Evolutionary conservation across 75 land plant species (phyloP).

Genomic region (Azolla pinnata): DNA sequence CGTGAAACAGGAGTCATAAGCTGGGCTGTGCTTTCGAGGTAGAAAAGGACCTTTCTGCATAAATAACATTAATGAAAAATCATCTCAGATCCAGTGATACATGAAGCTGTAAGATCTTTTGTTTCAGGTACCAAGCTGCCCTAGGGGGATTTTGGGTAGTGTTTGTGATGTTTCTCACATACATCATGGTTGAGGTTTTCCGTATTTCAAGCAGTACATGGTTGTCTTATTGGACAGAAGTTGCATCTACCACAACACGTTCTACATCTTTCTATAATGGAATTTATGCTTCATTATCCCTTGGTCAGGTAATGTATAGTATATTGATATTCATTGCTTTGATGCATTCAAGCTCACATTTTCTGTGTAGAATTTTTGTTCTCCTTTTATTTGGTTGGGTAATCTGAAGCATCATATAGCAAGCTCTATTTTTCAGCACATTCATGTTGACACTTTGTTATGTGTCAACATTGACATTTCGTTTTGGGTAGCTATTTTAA

Average conservation of each 20-base stretch:
- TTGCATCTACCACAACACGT: conserved; percentile 27
- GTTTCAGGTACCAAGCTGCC: conserved; percentile 79
- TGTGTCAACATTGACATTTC: too few relatives aligned
- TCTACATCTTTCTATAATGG: conserved; percentile 52
- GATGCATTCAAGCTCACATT: too few relatives aligned
- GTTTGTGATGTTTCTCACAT: conserved; percentile 50
- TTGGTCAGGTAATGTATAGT: conserved; percentile 57
- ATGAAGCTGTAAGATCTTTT: too few relatives aligned
- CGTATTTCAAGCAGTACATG: conserved; percentile 81
- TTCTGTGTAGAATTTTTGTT: background rate
- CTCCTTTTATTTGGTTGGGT: background rate
- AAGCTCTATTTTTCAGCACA: too few relatives aligned
- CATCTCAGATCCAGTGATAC: too few relatives aligned
- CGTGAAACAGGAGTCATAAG: conserved; percentile 92
- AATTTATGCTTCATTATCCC: conserved; percentile 63
- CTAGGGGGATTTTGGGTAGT: conserved; percentile 92
- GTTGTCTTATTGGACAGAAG: conserved; percentile 79
- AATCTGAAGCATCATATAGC: background rate
- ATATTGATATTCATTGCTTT: background rate
- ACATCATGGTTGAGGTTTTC: conserved; percentile 53
- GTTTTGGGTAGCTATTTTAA: too few relatives aligned
- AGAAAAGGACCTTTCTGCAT: background rate
- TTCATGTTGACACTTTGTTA: too few relatives aligned
- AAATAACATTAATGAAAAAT: too few relatives aligned
- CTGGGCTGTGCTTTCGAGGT: conserved; percentile 72